A percentile compares a stretch with the other conserved stretches of the same genome.
phyloP scores from a whole-genome alignment of 108 stramenopile genomes.

The Epithemia pelagica region DNA sequence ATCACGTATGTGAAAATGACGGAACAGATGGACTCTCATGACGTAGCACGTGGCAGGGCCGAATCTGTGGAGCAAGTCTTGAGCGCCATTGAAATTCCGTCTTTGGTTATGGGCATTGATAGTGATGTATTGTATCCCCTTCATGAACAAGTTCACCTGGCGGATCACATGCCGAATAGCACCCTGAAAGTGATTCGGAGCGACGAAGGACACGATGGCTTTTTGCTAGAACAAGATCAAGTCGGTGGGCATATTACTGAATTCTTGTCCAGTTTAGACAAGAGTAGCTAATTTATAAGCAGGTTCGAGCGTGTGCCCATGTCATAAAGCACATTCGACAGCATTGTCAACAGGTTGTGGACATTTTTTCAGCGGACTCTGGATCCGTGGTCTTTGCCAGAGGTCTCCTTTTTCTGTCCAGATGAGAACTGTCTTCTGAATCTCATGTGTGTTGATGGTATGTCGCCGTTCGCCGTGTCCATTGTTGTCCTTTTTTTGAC shows the following conservation, averaged over 20 bases:
- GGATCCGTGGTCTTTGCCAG: no score
- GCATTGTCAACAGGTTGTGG: no score
- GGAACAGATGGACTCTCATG: conserved; percentile 91
- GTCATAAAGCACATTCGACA: no score
- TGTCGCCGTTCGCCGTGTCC: no score
- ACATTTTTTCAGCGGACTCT: no score
- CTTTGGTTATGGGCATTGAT: conserved; percentile 84
- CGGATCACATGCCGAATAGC: conserved; percentile 48
- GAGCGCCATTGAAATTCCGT: conserved; percentile 58
- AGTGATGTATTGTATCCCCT: conserved; percentile 86
- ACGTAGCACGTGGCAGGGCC: conserved; percentile 67
- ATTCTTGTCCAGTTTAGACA: conserved; percentile 56
- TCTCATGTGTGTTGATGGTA: no score
- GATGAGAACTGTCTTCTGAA: no score
- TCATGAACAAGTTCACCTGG: conserved; percentile 81
- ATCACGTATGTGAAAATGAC: conserved; percentile 89
- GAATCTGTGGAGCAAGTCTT: conserved; percentile 54
- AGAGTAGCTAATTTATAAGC: no score
- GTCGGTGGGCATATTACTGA: conserved; percentile 65
- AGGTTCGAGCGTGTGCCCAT: no score
- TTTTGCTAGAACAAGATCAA: conserved; percentile 91
- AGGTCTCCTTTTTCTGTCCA: no score
- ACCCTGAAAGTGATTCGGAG: conserved; percentile 74
- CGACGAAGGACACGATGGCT: conserved; percentile 89
- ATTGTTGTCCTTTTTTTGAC: no score